Base-by-base conservation (phyloP, 2,329 filamentous ascomycete genomes). In the Exophiala sp. region DNA sequence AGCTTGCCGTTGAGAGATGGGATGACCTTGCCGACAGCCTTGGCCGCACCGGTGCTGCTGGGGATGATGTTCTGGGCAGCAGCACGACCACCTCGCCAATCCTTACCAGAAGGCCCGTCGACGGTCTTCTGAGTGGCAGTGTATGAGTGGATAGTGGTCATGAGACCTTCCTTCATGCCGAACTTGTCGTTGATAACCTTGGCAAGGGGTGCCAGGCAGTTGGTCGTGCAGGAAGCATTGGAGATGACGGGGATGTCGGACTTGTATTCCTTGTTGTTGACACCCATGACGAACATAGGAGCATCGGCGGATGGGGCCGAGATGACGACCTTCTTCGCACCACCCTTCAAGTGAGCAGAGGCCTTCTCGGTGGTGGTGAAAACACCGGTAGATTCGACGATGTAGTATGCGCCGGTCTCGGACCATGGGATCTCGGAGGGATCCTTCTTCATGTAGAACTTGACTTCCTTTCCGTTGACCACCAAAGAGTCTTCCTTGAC, bases 1-100 rank as follows among this genome's bases (percentile, higher is more conserved):
- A 97, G 90, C 87, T 99, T 99, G 85, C 94, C 94, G 81, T 97
- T 97, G 66, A 99, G 86, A 67, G 84, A 80, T 68, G 94, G 94
- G 71, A 97, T 97, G 82, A 97, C 94, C 88, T 99, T 99, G 81
- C 94, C 94, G 80, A 99, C 94, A 73, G 94, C 94, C 90, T 99
- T 99, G 75, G 94, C 94, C 76, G 94, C 94, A 86, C 94, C 94
- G 65, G 94, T 99, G 85, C 89, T 95, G 82, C 86, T 90, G 78
- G 94, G 94, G 72, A 99, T 97, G 84, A 97, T 97, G 88, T 99
- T 97, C 84, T 95, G 89, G 72, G 94, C 94, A 79, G 94, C 94
- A 69, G 89, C 91, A 81, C 94, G 94, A 77, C 94, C 94, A 85
- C 94, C 94, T 80, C 92, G 88, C 92, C 92, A 99, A 83, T 97